Base-by-base conservation (phyloP, 805 yeast species). In the Candida wancherniae region DNA sequence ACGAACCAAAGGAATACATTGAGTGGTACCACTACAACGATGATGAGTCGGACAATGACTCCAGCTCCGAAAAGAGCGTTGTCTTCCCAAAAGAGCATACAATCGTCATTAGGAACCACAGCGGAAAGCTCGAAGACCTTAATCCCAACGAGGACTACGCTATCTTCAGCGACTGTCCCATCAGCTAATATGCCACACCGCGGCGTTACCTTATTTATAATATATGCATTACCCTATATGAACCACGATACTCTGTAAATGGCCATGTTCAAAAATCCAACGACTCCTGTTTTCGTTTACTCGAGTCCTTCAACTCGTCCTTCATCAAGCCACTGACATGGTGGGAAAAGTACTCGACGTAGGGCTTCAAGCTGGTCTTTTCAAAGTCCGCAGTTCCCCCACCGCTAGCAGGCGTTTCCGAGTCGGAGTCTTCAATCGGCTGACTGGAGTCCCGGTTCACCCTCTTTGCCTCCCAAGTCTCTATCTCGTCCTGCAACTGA, bases 341-440 rank as follows among this genome's bases (percentile, higher is more conserved):
- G 28, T 62, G 61, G 19, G 75, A 69, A 55, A 88, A 87, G 39
- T 67, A 58, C 10, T 77, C 80, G 8, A 85, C 69, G 44, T 79
- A 84, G 1, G 85, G 83, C 45, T 75, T 79, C 48, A 90, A 59
- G 21, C 80, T 63, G 0, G 95, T 83, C 42, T 73, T 73, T 36
- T 77, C 80, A 57, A 68, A 77, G 47, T 76, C 80, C 2, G 53
- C 50, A 4, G 57, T 29, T 23, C 51, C 51, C 25, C 25, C 27
- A 4, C n/a, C 26, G 19, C 24, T 9, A 7, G 40, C 28, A 3
- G 28, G 40, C 13, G 39, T 29, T 8, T 44, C 58, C 5, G 37
- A 34, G 15, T 50, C 55, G 16, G 49, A 47, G 21, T 50, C 51
- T 4, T 46, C 55, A 10, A 36, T 24, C 9, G 47, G 44, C 32